These are phyloP conservation scores for Pisolithus tinctorius DNA, from an alignment of 768 basidiomycete species.

Conservation along the genomic window DNA sequence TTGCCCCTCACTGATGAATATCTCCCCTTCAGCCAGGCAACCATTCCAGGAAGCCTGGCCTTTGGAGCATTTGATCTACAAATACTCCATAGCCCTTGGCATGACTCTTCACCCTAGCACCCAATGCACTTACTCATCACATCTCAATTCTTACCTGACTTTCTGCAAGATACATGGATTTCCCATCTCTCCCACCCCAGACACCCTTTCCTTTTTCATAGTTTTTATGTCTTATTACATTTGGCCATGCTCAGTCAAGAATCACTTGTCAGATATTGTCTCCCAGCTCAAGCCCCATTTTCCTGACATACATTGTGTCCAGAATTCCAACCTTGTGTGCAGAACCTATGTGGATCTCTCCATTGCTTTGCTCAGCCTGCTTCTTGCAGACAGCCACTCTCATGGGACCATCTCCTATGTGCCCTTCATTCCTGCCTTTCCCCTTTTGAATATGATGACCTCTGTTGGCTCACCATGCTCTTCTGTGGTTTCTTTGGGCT, in stretches of 20 bases:
- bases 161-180: conserved; percentile 26
- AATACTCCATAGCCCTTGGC: neutral
- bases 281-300: conserved; percentile 14
- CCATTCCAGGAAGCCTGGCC: neutral
- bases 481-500: conserved; percentile 12
- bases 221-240: conserved; percentile 13
- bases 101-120: neutral
- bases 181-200: conserved; percentile 22
- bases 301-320: conserved; percentile 5
- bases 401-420: conserved; percentile 7
- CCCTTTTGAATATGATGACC: conserved; percentile 14
- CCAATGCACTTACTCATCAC: neutral
- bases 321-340: conserved; percentile 1
- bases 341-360: conserved; percentile 8
- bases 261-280: conserved; percentile 20
- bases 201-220: conserved; percentile 9
- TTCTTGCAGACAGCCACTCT: conserved; percentile 6
- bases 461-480: conserved; percentile 13
- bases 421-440: neutral
- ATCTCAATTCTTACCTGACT: conserved; percentile 26
- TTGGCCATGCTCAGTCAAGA: conserved; percentile 11
- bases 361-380: neutral
- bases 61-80: neutral
- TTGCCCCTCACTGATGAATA: neutral
- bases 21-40: neutral